phyloP scores from a whole-genome alignment of 2,329 filamentous ascomycete genomes.

The Keithomyces neogunnii region DNA sequence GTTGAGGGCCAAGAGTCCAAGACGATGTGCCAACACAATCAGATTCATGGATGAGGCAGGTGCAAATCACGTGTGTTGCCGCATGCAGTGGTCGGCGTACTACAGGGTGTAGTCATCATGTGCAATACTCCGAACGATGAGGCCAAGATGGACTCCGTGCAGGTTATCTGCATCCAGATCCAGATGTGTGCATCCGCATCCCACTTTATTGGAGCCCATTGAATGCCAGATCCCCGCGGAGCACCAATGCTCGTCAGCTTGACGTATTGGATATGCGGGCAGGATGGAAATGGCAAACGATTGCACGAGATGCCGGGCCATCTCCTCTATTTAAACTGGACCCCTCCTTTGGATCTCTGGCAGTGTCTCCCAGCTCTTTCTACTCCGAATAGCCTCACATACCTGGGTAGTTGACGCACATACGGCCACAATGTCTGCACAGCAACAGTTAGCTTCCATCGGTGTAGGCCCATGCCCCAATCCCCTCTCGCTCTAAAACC shows the following conservation, averaged over 20 bases:
- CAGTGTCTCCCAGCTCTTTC: background rate
- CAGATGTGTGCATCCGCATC: too few species aligned
- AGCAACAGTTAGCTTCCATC: conserved; percentile 3
- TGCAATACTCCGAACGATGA: background rate
- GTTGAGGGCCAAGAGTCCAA: too few species aligned
- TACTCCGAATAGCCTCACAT: background rate
- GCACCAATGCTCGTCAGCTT: too few species aligned
- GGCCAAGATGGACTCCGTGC: background rate
- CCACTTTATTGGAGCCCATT: too few species aligned
- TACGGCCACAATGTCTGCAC: conserved; percentile 1
- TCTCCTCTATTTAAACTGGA: background rate
- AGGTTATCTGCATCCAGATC: background rate
- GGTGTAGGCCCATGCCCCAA: conserved; percentile 1
- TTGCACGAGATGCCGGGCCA: background rate
- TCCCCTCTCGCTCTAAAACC: background rate
- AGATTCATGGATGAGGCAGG: too few species aligned
- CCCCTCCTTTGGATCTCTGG: background rate
- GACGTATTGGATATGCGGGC: too few species aligned
- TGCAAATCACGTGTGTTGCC: too few species aligned
- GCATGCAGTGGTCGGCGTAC: too few species aligned
- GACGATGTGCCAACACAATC: too few species aligned
- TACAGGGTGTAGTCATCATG: too few species aligned
- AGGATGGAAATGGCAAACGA: background rate
- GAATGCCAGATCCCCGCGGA: too few species aligned
- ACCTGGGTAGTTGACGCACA: background rate